A percentile compares a stretch with the other conserved stretches of the same genome.
Conservation (phyloP, 2,329 filamentous ascomycete genomes). For the Colletotrichum sp. region DNA sequence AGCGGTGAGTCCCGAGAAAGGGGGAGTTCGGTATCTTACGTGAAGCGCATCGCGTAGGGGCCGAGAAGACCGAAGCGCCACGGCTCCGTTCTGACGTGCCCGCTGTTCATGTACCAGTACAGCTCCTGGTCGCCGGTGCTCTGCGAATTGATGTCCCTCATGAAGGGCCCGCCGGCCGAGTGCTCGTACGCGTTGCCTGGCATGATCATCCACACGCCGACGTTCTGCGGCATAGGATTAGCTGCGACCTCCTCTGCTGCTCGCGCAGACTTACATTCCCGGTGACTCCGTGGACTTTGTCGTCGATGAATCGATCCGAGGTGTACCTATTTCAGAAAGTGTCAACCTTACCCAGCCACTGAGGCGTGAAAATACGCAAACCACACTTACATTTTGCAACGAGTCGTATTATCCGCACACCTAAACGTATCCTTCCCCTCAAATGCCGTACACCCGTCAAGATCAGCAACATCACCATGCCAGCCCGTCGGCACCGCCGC, state of each 20-base stretch:
- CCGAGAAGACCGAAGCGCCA: constrained; percentile 64
- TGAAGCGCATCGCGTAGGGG: constrained; percentile 63
- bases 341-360: neutral
- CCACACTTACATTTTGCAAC: constrained; percentile 8
- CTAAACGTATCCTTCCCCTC: constrained; percentile 22
- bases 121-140: constrained; percentile 57
- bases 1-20: neutral
- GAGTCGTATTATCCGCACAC: constrained; percentile 19
- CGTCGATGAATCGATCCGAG: constrained; percentile 65
- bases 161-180: constrained; percentile 64
- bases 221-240: constrained; percentile 24
- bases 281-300: constrained; percentile 55
- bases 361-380: neutral
- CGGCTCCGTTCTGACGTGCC: constrained; percentile 59
- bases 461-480: constrained; percentile 25
- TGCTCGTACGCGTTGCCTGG: constrained; percentile 54
- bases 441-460: constrained; percentile 26
- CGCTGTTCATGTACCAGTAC: constrained; percentile 67
- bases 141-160: constrained; percentile 61
- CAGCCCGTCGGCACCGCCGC: constrained; percentile 24
- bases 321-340: constrained; percentile 47
- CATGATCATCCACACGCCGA: constrained; percentile 55
- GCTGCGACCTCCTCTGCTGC: constrained; percentile 16
- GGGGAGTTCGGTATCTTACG: constrained; percentile 25
- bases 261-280: constrained; percentile 18